Percentiles rank a stretch among this genome's conserved stretches.
Evolutionary conservation across 495 filamentous ascomycete species (phyloP).

Genomic region (Aspergillus diversus): DNA sequence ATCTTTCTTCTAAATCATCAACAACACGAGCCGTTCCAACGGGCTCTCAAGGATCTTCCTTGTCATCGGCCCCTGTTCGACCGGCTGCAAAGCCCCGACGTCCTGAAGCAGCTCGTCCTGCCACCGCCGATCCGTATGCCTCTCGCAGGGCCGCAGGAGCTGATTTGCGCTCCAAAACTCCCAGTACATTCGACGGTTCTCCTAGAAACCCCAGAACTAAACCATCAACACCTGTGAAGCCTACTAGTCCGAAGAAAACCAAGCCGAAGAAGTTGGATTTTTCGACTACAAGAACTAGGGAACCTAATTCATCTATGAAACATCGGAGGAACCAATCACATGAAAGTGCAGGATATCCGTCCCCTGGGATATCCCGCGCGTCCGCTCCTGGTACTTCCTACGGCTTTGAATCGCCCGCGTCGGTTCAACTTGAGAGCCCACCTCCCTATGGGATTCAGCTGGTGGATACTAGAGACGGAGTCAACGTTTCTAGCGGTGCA

Average conservation of each 20-base stretch:
- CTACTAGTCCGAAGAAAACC: slow-evolving; percentile 30
- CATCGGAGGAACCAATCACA: slow-evolving; percentile 35
- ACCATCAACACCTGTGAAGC: slow-evolving; percentile 33
- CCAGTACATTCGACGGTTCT: slow-evolving; percentile 46
- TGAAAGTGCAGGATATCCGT: slow-evolving; percentile 20
- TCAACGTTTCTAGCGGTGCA: slow-evolving; percentile 4
- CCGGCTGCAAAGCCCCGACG: slow-evolving; percentile 47
- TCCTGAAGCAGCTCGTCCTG: slow-evolving; percentile 47
- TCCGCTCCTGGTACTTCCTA: slow-evolving; percentile 59
- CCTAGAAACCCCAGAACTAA: slow-evolving; percentile 41
- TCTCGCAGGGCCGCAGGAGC: slow-evolving; percentile 36
- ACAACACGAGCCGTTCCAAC: slow-evolving; percentile 37
- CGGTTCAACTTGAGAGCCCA: slow-evolving; percentile 34
- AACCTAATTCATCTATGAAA: slow-evolving; percentile 26
- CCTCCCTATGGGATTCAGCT: slow-evolving; percentile 27
- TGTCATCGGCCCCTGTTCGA: slow-evolving; percentile 64
- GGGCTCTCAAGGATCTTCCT: slow-evolving; percentile 42
- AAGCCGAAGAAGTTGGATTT: slow-evolving; percentile 46
- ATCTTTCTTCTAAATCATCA: slow-evolving; percentile 39
- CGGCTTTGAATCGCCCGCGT: slow-evolving; percentile 55
- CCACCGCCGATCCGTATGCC: slow-evolving; percentile 63
- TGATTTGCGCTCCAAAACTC: slow-evolving; percentile 34
- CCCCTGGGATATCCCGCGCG: slow-evolving; percentile 28
- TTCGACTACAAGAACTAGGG: slow-evolving; percentile 37
- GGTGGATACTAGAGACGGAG: slow-evolving; percentile 9